Conservation (phyloP, 2,329 filamentous ascomycete species). For the Verticillium nubilum region DNA sequence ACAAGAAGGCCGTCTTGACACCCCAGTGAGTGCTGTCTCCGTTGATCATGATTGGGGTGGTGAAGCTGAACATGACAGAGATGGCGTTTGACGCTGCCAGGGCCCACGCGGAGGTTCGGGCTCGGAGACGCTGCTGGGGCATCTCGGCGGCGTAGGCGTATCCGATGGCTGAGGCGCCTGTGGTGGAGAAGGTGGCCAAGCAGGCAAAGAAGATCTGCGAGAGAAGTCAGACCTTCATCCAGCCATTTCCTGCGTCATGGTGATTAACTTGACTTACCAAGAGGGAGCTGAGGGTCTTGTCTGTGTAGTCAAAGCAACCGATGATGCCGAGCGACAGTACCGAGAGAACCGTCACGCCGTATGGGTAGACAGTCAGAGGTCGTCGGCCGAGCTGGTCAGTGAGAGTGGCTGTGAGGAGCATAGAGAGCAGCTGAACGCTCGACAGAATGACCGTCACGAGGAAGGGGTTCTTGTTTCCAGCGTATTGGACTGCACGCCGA, state of each 20-base stretch:
- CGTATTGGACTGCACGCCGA: slow-evolving; percentile 24
- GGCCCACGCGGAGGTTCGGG: slow-evolving; percentile 29
- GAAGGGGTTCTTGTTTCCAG: slow-evolving; percentile 33
- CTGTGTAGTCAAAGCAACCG: slow-evolving; percentile 31
- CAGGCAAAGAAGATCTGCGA: slow-evolving; percentile 34
- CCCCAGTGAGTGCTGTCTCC: slow-evolving; percentile 28
- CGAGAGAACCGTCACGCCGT: slow-evolving; percentile 27
- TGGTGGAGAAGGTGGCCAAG: slow-evolving; percentile 33
- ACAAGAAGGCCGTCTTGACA: slow-evolving; percentile 39
- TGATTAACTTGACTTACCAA: slow-evolving; percentile 19
- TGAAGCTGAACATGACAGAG: slow-evolving; percentile 38
- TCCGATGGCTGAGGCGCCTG: slow-evolving; percentile 33
- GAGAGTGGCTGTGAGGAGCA: slow-evolving; percentile 27
- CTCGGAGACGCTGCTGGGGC: slow-evolving; percentile 31
- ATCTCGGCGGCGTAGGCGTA: slow-evolving; percentile 36
- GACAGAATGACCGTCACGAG: slow-evolving; percentile 34
- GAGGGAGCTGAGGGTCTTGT: slow-evolving; percentile 25
- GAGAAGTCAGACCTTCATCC: not conserved
- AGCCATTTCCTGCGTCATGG: not conserved
- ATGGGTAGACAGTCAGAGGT: slow-evolving; percentile 32
- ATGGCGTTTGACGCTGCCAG: slow-evolving; percentile 32
- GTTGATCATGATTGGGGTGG: slow-evolving; percentile 38
- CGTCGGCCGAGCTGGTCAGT: slow-evolving; percentile 30
- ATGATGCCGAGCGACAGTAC: slow-evolving; percentile 31
- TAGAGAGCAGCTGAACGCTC: slow-evolving; percentile 34